Conservation (phyloP, 1,284 basidiomycete species). For the Rhodotorula sp. region DNA sequence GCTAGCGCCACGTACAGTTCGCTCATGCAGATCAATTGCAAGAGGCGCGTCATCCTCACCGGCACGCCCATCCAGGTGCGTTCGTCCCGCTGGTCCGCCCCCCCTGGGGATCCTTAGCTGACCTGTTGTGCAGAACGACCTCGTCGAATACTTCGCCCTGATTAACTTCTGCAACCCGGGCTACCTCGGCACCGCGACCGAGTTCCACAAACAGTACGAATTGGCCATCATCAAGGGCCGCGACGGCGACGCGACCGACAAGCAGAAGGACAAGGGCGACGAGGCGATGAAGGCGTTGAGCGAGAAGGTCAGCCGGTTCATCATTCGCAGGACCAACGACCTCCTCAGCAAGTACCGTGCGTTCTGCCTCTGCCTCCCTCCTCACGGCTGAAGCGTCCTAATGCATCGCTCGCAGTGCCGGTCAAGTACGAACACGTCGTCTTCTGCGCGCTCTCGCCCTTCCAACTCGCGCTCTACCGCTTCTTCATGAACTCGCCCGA, state of each 20-base stretch:
- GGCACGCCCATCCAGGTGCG: constrained; percentile 84
- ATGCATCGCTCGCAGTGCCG: constrained; percentile 63
- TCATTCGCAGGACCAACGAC: constrained; percentile 96
- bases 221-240: constrained; percentile 88
- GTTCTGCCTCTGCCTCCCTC: constrained; percentile 48
- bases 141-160: constrained; percentile 94
- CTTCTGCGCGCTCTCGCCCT: constrained; percentile 84
- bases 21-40: constrained; percentile 79
- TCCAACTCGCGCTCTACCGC: constrained; percentile 86
- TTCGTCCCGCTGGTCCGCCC: background rate
- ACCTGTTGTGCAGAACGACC: constrained; percentile 71
- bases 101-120: background rate
- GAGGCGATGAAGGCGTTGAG: constrained; percentile 91
- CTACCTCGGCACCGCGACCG: constrained; percentile 83
- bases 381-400: rapidly evolving
- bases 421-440: constrained; percentile 99
- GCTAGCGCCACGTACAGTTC: constrained; percentile 71
- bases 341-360: constrained; percentile 91
- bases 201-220: constrained; percentile 97
- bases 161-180: constrained; percentile 97
- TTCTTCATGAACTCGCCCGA: constrained; percentile 93
- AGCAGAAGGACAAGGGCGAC: constrained; percentile 77
- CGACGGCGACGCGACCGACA: constrained; percentile 83
- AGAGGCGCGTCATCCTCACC: constrained; percentile 92
- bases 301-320: constrained; percentile 88